A percentile compares a stretch with the other conserved stretches of the same genome.
phyloP scores from a whole-genome alignment of 2,329 filamentous ascomycete species.

The Fusarium dlaminii region DNA sequence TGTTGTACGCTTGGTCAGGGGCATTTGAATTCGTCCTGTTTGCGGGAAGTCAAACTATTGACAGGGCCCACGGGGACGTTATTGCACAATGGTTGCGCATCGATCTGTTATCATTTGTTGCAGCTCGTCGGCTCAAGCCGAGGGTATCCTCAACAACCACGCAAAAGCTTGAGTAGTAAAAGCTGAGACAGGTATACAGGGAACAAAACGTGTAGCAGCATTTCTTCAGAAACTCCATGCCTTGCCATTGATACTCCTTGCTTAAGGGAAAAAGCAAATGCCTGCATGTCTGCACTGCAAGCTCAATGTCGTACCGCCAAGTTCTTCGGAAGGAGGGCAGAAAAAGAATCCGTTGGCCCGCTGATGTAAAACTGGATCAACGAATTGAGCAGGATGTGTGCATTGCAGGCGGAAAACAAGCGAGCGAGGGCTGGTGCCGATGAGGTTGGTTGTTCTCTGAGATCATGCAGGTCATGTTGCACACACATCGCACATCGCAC shows the following conservation, averaged over 20 bases:
- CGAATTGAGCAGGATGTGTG: slow-evolving; percentile 14
- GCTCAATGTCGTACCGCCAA: slow-evolving; percentile 3
- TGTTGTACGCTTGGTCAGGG: neutral
- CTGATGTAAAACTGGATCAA: slow-evolving; percentile 2
- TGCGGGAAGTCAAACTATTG: neutral
- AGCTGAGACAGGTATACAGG: slow-evolving; percentile 11
- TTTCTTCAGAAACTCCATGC: neutral
- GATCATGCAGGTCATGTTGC: slow-evolving; percentile 44
- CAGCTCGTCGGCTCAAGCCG: slow-evolving; percentile 31
- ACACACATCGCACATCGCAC: slow-evolving; percentile 35
- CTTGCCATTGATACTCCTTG: slow-evolving; percentile 4
- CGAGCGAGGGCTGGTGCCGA: slow-evolving; percentile 40
- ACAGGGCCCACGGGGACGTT: slow-evolving; percentile 12
- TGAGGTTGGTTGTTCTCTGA: slow-evolving; percentile 40
- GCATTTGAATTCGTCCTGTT: neutral
- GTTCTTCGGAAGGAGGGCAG: slow-evolving; percentile 1
- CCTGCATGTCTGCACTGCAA: neutral
- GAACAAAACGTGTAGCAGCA: neutral
- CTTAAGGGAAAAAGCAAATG: neutral
- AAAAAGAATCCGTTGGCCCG: neutral
- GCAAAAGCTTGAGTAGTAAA: slow-evolving; percentile 10
- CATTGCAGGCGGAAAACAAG: slow-evolving; percentile 36
- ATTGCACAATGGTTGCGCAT: slow-evolving; percentile 25
- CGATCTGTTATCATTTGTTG: slow-evolving; percentile 16
- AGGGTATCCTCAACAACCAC: slow-evolving; percentile 9